Percentiles rank a stretch among this genome's conserved stretches.
phyloP scores from a whole-genome alignment of 768 basidiomycete genomes.

The Boletus rubescentipes region DNA sequence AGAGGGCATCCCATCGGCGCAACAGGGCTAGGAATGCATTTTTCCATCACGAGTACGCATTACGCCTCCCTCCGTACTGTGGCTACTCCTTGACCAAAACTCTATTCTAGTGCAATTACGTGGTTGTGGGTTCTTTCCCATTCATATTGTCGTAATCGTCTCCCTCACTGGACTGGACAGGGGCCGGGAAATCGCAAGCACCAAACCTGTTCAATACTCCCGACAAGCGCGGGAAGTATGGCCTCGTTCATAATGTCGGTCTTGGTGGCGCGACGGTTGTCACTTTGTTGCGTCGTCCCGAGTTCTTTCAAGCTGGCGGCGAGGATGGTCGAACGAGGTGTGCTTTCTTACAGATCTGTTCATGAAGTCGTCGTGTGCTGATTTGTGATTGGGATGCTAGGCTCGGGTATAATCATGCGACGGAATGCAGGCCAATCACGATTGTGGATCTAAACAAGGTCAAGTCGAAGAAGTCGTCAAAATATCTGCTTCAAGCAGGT shows the following conservation, averaged over 20 bases:
- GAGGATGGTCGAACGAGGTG: no score
- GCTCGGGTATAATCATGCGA: constrained; percentile 77
- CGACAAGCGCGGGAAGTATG: constrained; percentile 72
- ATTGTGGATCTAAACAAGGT: constrained; percentile 68
- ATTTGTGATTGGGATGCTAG: constrained; percentile 33
- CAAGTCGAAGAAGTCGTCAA: constrained; percentile 62
- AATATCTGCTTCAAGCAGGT: constrained; percentile 30
- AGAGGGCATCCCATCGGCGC: constrained; percentile 83
- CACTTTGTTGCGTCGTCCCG: constrained; percentile 69
- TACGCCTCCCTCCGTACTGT: background rate
- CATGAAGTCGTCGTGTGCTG: background rate
- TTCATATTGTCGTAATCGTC: no score
- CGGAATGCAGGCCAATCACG: constrained; percentile 61
- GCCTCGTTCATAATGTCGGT: constrained; percentile 70
- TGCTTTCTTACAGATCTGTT: background rate
- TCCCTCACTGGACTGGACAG: constrained; percentile 29
- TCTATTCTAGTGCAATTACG: constrained; percentile 66
- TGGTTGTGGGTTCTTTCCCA: constrained; percentile 43
- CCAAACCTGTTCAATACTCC: constrained; percentile 58
- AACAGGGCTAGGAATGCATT: constrained; percentile 79
- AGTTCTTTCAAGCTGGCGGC: constrained; percentile 64
- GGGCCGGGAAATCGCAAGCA: constrained; percentile 80
- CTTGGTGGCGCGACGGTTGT: no score
- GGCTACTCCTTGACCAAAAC: background rate
- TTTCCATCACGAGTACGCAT: constrained; percentile 72